phyloP scores from a whole-genome alignment of 768 basidiomycete genomes.

The Tricholoma sp. region DNA sequence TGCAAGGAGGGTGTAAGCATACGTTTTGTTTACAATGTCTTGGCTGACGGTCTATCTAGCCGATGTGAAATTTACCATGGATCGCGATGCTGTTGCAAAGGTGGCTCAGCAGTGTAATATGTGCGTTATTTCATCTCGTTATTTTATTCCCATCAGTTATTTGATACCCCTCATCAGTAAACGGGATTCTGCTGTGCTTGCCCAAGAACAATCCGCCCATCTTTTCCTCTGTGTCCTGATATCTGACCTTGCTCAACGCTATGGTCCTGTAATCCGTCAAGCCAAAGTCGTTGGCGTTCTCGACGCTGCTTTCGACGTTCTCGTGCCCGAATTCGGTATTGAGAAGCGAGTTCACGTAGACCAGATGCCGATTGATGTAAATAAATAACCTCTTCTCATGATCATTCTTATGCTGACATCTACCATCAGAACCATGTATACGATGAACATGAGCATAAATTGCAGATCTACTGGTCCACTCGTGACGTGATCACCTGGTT shows the following conservation, averaged over 20 bases:
- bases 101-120: conserved; percentile 98
- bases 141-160: conserved; percentile 1
- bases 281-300: conserved; percentile 94
- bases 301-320: conserved; percentile 97
- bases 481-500: conserved; percentile 94
- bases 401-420: conserved; percentile 14
- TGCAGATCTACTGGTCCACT: conserved; percentile 95
- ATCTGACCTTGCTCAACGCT: conserved; percentile 88
- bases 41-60: conserved; percentile 23
- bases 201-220: conserved; percentile 95
- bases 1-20: conserved; percentile 61
- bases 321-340: conserved; percentile 95
- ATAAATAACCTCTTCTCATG: conserved; percentile 19
- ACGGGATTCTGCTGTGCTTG: conserved; percentile 84
- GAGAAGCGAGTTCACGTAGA: conserved; percentile 99
- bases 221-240: conserved; percentile 93
- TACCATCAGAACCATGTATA: conserved; percentile 80
- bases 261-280: conserved; percentile 92
- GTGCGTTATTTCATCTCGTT: conserved; percentile 37
- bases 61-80: conserved; percentile 95
- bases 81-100: conserved; percentile 96
- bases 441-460: conserved; percentile 88
- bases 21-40: not conserved
- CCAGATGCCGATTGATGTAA: conserved; percentile 96
- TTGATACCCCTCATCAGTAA: conserved; percentile 45